Base-by-base conservation (phyloP, 2,329 filamentous ascomycete genomes). In the Talaromyces sp. region DNA sequence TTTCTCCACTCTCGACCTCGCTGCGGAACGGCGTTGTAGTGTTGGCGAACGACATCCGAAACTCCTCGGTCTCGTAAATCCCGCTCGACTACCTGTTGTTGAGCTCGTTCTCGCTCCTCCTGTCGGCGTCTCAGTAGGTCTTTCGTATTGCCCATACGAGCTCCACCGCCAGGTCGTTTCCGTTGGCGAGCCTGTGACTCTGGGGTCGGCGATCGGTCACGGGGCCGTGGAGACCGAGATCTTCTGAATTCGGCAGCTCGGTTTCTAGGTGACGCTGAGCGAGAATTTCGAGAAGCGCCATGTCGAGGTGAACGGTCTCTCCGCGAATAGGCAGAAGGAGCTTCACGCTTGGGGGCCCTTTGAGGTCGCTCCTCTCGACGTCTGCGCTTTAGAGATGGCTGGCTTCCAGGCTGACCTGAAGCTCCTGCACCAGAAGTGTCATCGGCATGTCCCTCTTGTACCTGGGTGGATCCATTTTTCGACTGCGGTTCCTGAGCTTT, bases 11-110 rank as follows among this genome's bases (percentile, higher is more conserved):
- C 92, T 59, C 94, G 87, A 12, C 95, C 95, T 33, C 93, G 87
- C 79, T 99, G 90, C 0, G 94, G 94, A 0, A 98, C 94, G 42
- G 90, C 89, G 76, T 99, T 99, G 83, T 99, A 99, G 76, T 97
- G 94, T 67, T 96, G 89, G 57, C 89, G 87, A 56, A 98, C 95
- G 7, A 96, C 88, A 70, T 98, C 92, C 68, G 93, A 87, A 50
- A 91, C 87, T 51, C 87, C 88, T 56, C 87, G 78, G 31, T 78
- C 77, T 36, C 71, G 72, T 14, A 73, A 69, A 36, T 62, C 68
- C 28, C 67, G 70, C 64, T 75, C 68, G 1, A 74, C 74, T 53
- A 78, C 76, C 58, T 74, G 72, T 63, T 73, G 69, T 61, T 72
- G 70, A 47, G 76, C 75, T 31, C 78, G 75, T 57, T 80, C 78